Evolutionary conservation across 108 stramenopile genomes (phyloP), one percentile per base, ranked within the genome.

Genomic region (Discostella stelligeroides): DNA sequence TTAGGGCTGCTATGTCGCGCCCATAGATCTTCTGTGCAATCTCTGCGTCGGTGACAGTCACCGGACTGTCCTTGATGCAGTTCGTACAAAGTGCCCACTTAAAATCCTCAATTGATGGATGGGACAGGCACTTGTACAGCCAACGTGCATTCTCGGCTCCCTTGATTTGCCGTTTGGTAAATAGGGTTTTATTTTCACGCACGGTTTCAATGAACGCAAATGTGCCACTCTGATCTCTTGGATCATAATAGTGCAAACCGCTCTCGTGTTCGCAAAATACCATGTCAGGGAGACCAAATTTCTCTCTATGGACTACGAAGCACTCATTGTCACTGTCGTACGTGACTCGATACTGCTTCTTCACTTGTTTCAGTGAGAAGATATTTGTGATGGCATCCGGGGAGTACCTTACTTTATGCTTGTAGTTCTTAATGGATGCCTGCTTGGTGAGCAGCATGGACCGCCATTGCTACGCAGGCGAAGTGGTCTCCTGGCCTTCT

Each of bases 21-120:
- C 68, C 68, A 23, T 37, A 60, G n/a, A 69, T 24, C 17, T 42
- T 34, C 7, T 38, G 5, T 7, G 58, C 68, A 8, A 34, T 38
- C 38, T 45, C 28, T 7, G 40, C 58, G 24, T 69, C 68, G 1
- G 60, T 15, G n/a, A 60, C 39, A 27, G 68, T 60, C 10, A 69
- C 58, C 20, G 68, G 50, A 20, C 68, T 60, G 23, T 69, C 41
- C 11, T 47, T 57, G 2, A 69, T 69, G 5, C 18, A 10, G 24
- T 69, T 57, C 13, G 34, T 38, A 12, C 10, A 38, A 7, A 69
- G 56, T 13, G 42, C 18, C 34, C 57, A 60, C 20, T 18, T 17
- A 34, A 69, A 60, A 43, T 69, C 24, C 5, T 17, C 23, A 7
- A 29, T 1, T 12, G 55, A 57, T 24, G 68, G 68, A 34, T 38